These are phyloP conservation scores for Biscutella laevigata DNA, from an alignment of 441 rosid genomes.

Conservation along the genomic window DNA sequence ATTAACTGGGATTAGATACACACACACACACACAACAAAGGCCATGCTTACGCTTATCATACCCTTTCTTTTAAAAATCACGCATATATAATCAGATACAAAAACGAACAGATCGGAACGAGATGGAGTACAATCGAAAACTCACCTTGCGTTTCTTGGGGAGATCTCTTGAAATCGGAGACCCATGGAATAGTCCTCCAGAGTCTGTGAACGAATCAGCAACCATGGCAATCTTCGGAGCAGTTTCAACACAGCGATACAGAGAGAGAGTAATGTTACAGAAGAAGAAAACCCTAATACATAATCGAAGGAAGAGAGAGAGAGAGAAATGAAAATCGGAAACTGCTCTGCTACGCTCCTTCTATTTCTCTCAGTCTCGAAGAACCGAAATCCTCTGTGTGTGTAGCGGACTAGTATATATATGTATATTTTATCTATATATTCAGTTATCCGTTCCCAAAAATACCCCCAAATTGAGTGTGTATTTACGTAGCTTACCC, in stretches of 20 bases:
- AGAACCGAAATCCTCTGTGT: constrained; percentile 11
- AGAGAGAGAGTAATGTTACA: constrained; percentile 29
- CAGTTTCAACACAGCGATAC: background rate
- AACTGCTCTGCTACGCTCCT: constrained; percentile 55
- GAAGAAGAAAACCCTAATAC: constrained; percentile 15
- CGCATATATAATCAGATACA: background rate
- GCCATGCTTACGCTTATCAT: background rate
- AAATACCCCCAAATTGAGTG: background rate
- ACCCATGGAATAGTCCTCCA: constrained; percentile 23
- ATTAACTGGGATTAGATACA: too few species aligned
- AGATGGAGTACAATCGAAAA: background rate
- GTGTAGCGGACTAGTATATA: background rate
- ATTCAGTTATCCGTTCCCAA: background rate
- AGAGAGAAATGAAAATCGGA: constrained; percentile 41
- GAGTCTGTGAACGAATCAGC: constrained; percentile 43
- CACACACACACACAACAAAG: background rate
- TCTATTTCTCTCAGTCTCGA: constrained; percentile 17
- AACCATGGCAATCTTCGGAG: constrained; percentile 39
- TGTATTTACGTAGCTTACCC: background rate
- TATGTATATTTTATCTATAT: background rate
- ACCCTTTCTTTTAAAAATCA: background rate
- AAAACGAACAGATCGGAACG: background rate
- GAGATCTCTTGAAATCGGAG: constrained; percentile 39
- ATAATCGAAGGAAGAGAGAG: constrained; percentile 13
- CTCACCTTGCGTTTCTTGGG: constrained; percentile 55